Conservation (phyloP, 208 protist species). For the Crithidia expoeki region DNA sequence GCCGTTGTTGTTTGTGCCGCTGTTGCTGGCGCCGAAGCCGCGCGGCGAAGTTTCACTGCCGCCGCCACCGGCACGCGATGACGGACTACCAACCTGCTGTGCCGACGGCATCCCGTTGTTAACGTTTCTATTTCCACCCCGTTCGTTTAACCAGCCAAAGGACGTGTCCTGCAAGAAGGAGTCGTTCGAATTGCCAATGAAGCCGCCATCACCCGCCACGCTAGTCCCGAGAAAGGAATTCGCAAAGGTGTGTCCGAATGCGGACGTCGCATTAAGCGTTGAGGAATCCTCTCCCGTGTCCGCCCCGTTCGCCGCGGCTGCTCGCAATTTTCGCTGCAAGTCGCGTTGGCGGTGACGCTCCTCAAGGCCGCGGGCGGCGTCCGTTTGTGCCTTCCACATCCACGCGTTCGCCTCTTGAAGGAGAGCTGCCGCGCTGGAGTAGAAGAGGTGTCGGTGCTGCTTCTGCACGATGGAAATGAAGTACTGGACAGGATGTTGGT, state of each 20-base stretch:
- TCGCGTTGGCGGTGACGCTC: slow-evolving; percentile 24
- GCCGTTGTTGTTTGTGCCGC: slow-evolving; percentile 11
- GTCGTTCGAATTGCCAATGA: slow-evolving; percentile 45
- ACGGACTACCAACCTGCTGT: neutral
- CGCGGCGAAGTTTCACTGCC: neutral
- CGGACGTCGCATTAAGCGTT: neutral
- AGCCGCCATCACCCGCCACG: slow-evolving; percentile 21
- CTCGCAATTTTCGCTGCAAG: slow-evolving; percentile 16
- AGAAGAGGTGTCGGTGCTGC: slow-evolving; percentile 62
- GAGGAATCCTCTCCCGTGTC: slow-evolving; percentile 17
- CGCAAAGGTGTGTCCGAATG: slow-evolving; percentile 7
- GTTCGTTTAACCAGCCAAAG: slow-evolving; percentile 21
- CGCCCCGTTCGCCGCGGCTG: slow-evolving; percentile 7
- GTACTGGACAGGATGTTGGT: slow-evolving; percentile 75
- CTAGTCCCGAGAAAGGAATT: slow-evolving; percentile 15
- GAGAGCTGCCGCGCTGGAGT: slow-evolving; percentile 46
- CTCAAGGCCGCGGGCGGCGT: slow-evolving; percentile 18
- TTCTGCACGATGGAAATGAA: slow-evolving; percentile 67
- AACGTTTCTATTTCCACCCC: neutral
- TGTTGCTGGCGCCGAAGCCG: slow-evolving; percentile 4
- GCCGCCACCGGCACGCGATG: neutral
- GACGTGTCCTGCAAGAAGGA: slow-evolving; percentile 33
- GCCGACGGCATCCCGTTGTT: slow-evolving; percentile 1
- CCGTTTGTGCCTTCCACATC: slow-evolving; percentile 50
- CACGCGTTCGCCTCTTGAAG: slow-evolving; percentile 65